phyloP scores from a whole-genome alignment of 2,329 filamentous ascomycete genomes.

The Paecilomyces niveus region DNA sequence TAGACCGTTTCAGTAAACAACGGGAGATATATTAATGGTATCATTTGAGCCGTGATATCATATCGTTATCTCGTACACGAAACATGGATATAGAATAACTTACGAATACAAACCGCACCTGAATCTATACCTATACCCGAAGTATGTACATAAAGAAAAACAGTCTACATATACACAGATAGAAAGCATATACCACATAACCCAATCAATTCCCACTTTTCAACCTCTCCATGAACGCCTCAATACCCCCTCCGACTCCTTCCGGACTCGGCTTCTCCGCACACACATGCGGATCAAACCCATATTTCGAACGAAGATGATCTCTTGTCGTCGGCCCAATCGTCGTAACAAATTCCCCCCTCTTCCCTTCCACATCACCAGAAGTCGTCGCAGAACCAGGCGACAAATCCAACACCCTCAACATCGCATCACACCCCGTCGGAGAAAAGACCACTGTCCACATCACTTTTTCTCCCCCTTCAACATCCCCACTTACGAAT shows the following conservation, averaged over 20 bases:
- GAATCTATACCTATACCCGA: too few species aligned
- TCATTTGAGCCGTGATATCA: too few species aligned
- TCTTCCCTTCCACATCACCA: constrained; percentile 9
- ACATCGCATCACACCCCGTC: constrained; percentile 55
- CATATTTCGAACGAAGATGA: constrained; percentile 48
- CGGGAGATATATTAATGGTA: too few species aligned
- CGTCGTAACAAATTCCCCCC: constrained; percentile 57
- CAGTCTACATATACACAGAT: too few species aligned
- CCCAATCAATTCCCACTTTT: constrained; percentile 3
- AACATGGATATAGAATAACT: too few species aligned
- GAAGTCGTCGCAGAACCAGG: constrained; percentile 15
- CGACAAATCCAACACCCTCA: constrained; percentile 43
- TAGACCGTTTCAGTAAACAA: too few species aligned
- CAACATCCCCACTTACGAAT: constrained; percentile 33
- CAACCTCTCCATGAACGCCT: constrained; percentile 33
- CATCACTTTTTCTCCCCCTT: constrained; percentile 8
- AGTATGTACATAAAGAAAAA: too few species aligned
- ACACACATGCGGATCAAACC: constrained; percentile 50
- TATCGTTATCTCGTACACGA: too few species aligned
- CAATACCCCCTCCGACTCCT: constrained; percentile 65
- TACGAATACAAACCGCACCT: too few species aligned
- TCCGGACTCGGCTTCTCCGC: constrained; percentile 75
- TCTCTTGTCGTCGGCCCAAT: constrained; percentile 91
- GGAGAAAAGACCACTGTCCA: constrained; percentile 51
- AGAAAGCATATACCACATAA: neutral